Percentiles rank a stretch among this genome's conserved stretches.
Evolutionary conservation across 1,284 basidiomycete species (phyloP).

Genomic region (Heliocybe sulcata): DNA sequence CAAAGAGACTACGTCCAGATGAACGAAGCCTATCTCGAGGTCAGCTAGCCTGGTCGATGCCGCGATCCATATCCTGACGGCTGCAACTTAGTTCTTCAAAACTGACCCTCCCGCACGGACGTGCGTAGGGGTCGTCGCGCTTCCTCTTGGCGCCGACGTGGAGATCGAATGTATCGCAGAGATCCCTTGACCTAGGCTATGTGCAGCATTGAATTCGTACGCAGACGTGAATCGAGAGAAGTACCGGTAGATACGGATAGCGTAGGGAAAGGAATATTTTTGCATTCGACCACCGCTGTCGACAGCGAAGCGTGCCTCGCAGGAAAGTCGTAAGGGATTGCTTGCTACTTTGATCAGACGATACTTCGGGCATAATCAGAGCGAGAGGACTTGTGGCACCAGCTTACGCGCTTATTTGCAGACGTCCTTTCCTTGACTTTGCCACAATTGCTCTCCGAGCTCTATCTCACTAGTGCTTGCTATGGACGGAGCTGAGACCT

Average conservation of each 20-base stretch:
- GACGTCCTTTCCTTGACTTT: too few species aligned
- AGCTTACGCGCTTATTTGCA: too few species aligned
- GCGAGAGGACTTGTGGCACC: too few species aligned
- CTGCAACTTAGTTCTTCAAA: slow-evolving; percentile 38
- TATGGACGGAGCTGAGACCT: not conserved
- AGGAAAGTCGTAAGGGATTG: too few species aligned
- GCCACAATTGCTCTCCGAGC: not conserved
- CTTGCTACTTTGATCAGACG: too few species aligned
- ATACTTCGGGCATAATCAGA: too few species aligned
- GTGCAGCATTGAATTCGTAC: too few species aligned
- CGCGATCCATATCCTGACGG: not conserved
- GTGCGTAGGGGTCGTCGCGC: slow-evolving; percentile 53
- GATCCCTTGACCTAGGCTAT: slow-evolving; percentile 13
- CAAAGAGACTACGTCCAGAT: slow-evolving; percentile 40
- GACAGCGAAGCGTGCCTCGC: too few species aligned
- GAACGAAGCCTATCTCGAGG: slow-evolving; percentile 48
- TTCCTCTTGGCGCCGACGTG: slow-evolving; percentile 54
- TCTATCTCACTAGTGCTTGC: not conserved
- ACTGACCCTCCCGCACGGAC: slow-evolving; percentile 47
- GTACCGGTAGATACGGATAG: too few species aligned
- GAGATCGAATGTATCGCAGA: slow-evolving; percentile 64
- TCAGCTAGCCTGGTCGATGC: slow-evolving; percentile 14
- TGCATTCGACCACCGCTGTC: too few species aligned
- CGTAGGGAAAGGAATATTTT: too few species aligned
- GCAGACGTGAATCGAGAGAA: too few species aligned